These are phyloP conservation scores for Ogataea ramenticola DNA, from an alignment of 805 yeast genomes.

Conservation along the genomic window DNA sequence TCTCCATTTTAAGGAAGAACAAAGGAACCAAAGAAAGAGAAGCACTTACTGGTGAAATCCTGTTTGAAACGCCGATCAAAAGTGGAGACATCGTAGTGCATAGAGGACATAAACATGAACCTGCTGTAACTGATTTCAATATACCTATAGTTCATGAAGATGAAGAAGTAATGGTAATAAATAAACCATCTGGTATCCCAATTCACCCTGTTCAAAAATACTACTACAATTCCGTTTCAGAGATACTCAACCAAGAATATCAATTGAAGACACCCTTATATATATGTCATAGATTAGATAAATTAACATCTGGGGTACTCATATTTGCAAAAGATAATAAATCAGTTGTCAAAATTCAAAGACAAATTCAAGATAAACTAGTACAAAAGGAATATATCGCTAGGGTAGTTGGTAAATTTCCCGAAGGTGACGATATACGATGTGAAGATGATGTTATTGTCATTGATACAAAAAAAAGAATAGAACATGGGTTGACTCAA, in stretches of 20 bases:
- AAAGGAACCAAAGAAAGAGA: constrained; percentile 16
- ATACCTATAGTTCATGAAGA: constrained; percentile 25
- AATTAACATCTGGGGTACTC: constrained; percentile 43
- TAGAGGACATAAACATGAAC: constrained; percentile 24
- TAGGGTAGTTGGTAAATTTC: constrained; percentile 35
- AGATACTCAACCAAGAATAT: constrained; percentile 26
- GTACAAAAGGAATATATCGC: constrained; percentile 40
- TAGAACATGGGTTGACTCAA: constrained; percentile 15
- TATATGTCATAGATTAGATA: constrained; percentile 44
- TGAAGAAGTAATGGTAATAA: constrained; percentile 32
- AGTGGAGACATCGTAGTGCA: constrained; percentile 23
- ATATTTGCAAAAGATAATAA: constrained; percentile 33
- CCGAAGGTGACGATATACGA: constrained; percentile 14
- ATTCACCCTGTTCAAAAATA: constrained; percentile 46
- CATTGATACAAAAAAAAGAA: constrained; percentile 23
- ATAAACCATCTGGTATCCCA: constrained; percentile 48
- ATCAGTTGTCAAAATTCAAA: constrained; percentile 27
- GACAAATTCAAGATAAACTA: constrained; percentile 22
- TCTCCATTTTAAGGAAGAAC: constrained; percentile 11
- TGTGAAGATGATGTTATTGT: constrained; percentile 32
- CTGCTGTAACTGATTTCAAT: background rate
- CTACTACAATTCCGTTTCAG: constrained; percentile 34
- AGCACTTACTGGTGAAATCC: constrained; percentile 24
- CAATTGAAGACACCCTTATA: constrained; percentile 10
- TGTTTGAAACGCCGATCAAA: constrained; percentile 9